phyloP scores from a whole-genome alignment of 305 asterid genomes.

The Solanum hybrid region DNA sequence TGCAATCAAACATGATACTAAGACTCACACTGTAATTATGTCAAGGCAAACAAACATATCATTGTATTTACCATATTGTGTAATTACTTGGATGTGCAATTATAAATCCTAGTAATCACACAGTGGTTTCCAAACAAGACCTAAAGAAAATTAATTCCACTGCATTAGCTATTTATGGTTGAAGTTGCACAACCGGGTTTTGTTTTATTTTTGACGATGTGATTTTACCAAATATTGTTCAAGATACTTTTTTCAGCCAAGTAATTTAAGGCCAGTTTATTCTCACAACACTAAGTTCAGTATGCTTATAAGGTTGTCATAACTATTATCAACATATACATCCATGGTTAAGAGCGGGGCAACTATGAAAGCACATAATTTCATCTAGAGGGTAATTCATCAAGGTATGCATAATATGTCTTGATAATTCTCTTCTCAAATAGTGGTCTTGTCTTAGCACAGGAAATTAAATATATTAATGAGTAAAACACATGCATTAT shows the following conservation, averaged over 20 bases:
- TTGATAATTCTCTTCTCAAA: neutral
- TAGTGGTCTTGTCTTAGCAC: neutral
- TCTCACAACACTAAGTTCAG: neutral
- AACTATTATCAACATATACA: neutral
- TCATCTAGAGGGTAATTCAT: neutral
- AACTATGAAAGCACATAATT: neutral
- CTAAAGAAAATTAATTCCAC: neutral
- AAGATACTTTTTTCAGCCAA: neutral
- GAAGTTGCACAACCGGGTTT: neutral
- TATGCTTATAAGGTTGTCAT: neutral
- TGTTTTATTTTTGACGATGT: neutral
- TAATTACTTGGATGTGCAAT: neutral
- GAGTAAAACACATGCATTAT: neutral
- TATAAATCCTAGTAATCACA: neutral
- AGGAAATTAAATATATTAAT: neutral
- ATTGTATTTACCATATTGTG: neutral
- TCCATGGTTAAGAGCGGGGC: neutral
- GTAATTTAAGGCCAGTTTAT: neutral
- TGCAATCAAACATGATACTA: neutral
- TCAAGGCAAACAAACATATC: neutral
- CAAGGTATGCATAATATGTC: neutral
- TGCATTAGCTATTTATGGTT: neutral
- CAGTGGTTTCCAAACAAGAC: neutral
- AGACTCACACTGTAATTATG: neutral
- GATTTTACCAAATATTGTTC: neutral